phyloP scores from a whole-genome alignment of 805 yeast species.

The Ascoidea tarda region DNA sequence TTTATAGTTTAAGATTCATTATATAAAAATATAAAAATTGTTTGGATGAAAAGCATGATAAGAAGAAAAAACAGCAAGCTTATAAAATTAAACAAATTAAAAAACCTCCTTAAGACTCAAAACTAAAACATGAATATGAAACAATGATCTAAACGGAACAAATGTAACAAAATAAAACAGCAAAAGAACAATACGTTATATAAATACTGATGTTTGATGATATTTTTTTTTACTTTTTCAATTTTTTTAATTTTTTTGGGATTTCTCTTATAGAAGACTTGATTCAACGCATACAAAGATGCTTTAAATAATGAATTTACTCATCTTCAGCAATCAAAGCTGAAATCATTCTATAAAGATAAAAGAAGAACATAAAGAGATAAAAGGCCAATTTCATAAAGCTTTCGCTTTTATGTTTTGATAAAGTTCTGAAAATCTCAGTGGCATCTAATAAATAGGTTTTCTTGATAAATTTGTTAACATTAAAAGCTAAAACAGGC shows the following conservation, averaged over 20 bases:
- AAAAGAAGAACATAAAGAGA: constrained; percentile 84
- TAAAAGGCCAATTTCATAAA: constrained; percentile 87
- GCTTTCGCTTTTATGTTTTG: constrained; percentile 85
- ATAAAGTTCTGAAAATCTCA: constrained; percentile 88
- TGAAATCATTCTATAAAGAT: constrained; percentile 91
- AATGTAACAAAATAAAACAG: neutral
- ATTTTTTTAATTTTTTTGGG: neutral
- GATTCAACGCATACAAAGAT: neutral
- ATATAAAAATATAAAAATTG: neutral
- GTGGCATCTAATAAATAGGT: constrained; percentile 90
- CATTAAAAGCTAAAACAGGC: constrained; percentile 78
- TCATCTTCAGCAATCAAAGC: constrained; percentile 66
- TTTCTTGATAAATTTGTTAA: constrained; percentile 63
- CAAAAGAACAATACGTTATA: neutral
- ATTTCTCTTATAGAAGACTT: neutral
- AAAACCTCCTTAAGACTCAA: neutral
- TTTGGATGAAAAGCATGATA: neutral
- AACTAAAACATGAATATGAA: neutral
- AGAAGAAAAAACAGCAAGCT: neutral
- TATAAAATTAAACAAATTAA: neutral
- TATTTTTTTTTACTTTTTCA: neutral
- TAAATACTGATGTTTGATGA: neutral
- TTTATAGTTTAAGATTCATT: neutral
- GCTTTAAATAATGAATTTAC: constrained; percentile 6
- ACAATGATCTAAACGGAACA: neutral